Base-by-base conservation (phyloP, 2,329 filamentous ascomycete genomes). In the Clonostachys chloroleuca region DNA sequence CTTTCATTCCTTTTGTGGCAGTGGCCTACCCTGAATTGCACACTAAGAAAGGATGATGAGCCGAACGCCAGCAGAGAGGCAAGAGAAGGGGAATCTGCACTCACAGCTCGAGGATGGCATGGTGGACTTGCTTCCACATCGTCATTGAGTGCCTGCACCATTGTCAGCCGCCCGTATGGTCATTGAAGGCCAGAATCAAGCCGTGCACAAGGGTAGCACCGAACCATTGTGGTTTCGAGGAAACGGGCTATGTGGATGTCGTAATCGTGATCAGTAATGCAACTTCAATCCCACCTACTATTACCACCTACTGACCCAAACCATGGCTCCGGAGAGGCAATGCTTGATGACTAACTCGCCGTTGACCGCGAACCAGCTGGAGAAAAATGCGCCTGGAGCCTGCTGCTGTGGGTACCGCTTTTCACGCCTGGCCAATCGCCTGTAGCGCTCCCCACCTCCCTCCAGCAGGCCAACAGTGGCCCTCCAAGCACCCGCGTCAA, bases 21-120 rank as follows among this genome's bases (percentile, higher is more conserved):
- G 12, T 46, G 34, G 24, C 34, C 33, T 33, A 51, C 50, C 50
- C 48, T 51, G 50, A 41, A 51, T 51, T 17, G 50, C 50, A 35
- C 50, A 51, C 50, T 39, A 39, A 4, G 9, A 18, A 39, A 14
- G 12, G 7, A 39, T n/a, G 10, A 18, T 39, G 36, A 39, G 36
- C 14, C 14, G 17, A 39, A 14, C 3, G 36, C 17, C 14, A 39
- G 17, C 17, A 39, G 12, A n/a, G 36, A 12, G n/a, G n/a, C 10
- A 13, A 18, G 36, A 12, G 14, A 13, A 45, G 43, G 43, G 42
- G 42, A 40, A n/a, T 34, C 34, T 24, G 10, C 24, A 47, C 49
- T 42, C 35, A 51, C 50, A 16, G 50, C 50, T 17, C 47, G 45
- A 9, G 50, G 47, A 36, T 49, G 47, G 43, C 50, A 51, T 34